A percentile compares a stretch with the other conserved stretches of the same genome.
Evolutionary conservation across 768 basidiomycete genomes (phyloP).

Genomic region (Tylopilus plumbeoviolaceoides): DNA sequence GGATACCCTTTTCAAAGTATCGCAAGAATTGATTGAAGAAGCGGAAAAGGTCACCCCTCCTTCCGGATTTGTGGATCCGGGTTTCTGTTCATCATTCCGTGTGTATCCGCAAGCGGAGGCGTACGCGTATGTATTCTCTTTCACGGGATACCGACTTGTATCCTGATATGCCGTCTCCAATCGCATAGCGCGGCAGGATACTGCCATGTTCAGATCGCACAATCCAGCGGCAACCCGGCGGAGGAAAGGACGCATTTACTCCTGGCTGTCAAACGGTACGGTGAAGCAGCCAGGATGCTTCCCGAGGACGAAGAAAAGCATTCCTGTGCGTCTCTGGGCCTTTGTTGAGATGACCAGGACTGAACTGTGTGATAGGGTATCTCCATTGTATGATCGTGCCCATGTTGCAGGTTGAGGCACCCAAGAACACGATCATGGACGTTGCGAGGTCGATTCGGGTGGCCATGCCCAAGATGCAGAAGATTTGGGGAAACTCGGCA

Average conservation of each 20-base stretch:
- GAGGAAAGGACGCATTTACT: neutral
- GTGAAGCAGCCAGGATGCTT: neutral
- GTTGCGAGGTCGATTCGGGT: neutral
- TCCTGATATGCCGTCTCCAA: neutral
- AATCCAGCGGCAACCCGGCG: neutral
- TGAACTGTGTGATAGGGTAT: neutral
- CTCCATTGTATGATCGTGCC: neutral
- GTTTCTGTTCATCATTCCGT: neutral
- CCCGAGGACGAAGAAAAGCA: slow-evolving; percentile 3
- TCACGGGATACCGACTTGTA: neutral
- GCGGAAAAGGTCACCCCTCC: neutral
- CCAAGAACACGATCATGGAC: neutral
- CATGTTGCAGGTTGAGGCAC: neutral
- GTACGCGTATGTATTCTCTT: neutral
- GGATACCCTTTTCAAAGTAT: neutral
- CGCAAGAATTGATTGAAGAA: neutral
- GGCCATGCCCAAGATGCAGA: slow-evolving; percentile 1
- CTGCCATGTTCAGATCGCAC: neutral
- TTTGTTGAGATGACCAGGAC: neutral
- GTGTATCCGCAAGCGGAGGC: neutral
- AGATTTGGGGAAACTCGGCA: neutral
- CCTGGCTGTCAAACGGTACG: neutral
- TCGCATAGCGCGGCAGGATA: neutral
- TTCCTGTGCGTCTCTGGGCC: neutral
- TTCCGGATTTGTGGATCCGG: neutral